phyloP scores from a whole-genome alignment of 164 flowering plant species.

The Vitis cinerea region DNA sequence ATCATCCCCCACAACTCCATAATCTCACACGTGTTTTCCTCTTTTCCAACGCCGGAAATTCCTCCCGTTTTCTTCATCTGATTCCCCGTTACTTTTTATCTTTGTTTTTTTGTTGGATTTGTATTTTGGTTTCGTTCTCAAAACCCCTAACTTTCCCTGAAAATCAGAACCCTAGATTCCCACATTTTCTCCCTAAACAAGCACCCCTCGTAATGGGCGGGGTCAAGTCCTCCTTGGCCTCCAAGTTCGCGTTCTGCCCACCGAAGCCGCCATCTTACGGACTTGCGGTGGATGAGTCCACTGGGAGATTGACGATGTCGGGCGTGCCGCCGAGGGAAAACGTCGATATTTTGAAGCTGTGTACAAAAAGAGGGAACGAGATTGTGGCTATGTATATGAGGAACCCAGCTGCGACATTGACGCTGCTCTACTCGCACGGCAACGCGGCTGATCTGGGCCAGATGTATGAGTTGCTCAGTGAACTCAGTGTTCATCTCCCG shows the following conservation, averaged over 20 bases:
- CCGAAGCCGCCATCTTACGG: slow-evolving; percentile 82
- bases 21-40: slow-evolving; percentile 27
- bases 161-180: slow-evolving; percentile 24
- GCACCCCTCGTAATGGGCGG: slow-evolving; percentile 51
- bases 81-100: no score
- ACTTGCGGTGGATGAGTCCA: slow-evolving; percentile 36
- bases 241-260: slow-evolving; percentile 89
- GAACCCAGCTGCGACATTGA: slow-evolving; percentile 65
- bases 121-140: no score
- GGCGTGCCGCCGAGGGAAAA: slow-evolving; percentile 53
- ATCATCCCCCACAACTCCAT: background rate
- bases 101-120: no score
- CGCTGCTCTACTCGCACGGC: slow-evolving; percentile 83
- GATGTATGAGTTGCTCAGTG: slow-evolving; percentile 74
- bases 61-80: slow-evolving; percentile 19
- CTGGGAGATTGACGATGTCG: slow-evolving; percentile 51
- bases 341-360: slow-evolving; percentile 68
- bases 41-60: slow-evolving; percentile 32
- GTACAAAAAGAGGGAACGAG: slow-evolving; percentile 69
- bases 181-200: background rate
- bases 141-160: background rate
- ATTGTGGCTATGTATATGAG: slow-evolving; percentile 63
- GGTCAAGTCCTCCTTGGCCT: slow-evolving; percentile 81
- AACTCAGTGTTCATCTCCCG: slow-evolving; percentile 73
- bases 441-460: slow-evolving; percentile 96